Evolutionary conservation across 345 rosid genomes (phyloP).

Genomic region (Pistacia atlantica): DNA sequence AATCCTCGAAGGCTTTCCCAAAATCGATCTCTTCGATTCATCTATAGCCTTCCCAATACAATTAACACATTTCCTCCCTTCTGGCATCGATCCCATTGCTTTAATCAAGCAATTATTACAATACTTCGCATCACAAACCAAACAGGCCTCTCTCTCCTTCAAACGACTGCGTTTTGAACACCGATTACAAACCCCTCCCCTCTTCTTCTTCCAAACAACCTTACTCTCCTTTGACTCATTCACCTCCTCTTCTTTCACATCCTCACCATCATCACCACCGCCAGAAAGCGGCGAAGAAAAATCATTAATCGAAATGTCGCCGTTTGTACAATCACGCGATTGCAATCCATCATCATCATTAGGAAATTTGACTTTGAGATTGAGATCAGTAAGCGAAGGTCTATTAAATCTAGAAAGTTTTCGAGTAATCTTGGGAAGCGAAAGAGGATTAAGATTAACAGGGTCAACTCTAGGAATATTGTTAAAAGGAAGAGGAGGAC

Average conservation of each 20-base stretch:
- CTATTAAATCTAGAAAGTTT: neutral
- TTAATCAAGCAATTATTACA: conserved; percentile 62
- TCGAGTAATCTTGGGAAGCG: neutral
- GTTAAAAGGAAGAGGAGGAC: conserved; percentile 52
- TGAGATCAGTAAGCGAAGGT: neutral
- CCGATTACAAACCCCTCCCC: conserved; percentile 46
- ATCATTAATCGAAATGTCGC: neutral
- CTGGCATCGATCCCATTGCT: conserved; percentile 84
- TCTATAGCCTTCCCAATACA: conserved; percentile 62
- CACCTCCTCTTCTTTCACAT: neutral
- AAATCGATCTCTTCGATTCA: conserved; percentile 41
- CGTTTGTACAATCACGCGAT: neutral
- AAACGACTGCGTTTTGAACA: conserved; percentile 49
- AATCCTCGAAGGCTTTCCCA: conserved; percentile 57
- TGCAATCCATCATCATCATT: too few relatives aligned
- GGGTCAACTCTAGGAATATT: conserved; percentile 56
- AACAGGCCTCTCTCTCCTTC: conserved; percentile 52
- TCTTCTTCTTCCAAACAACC: conserved; percentile 18
- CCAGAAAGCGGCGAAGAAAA: neutral
- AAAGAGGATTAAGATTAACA: conserved; percentile 20
- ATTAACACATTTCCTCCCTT: conserved; percentile 67
- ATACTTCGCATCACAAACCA: conserved; percentile 61
- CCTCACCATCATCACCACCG: neutral
- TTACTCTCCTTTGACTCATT: neutral
- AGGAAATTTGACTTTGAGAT: neutral